A percentile compares a stretch with the other conserved stretches of the same genome.
phyloP scores from a whole-genome alignment of 805 yeast species.

The Naumovozyma dairenensis region DNA sequence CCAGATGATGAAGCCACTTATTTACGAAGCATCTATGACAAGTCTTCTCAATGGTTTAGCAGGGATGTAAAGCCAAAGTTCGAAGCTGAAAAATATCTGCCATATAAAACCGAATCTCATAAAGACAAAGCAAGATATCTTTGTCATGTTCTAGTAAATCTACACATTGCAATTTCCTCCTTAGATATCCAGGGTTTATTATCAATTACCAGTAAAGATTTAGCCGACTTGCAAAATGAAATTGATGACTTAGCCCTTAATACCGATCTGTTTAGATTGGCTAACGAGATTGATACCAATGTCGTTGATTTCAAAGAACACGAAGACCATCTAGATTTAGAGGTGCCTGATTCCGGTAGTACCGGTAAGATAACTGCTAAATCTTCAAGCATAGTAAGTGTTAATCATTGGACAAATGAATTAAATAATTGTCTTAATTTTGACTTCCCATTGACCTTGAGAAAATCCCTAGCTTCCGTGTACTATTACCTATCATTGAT shows the following conservation, averaged over 20 bases:
- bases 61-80: slow-evolving; percentile 29
- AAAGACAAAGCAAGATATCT: slow-evolving; percentile 63
- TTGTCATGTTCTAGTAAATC: slow-evolving; percentile 67
- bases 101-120: slow-evolving; percentile 63
- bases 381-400: slow-evolving; percentile 64
- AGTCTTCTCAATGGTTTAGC: slow-evolving; percentile 33
- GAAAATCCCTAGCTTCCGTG: slow-evolving; percentile 54
- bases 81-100: slow-evolving; percentile 38
- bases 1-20: slow-evolving; percentile 35
- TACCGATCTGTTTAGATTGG: slow-evolving; percentile 37
- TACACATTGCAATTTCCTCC: slow-evolving; percentile 68
- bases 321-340: slow-evolving; percentile 23
- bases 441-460: slow-evolving; percentile 59
- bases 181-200: slow-evolving; percentile 66
- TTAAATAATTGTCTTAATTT: slow-evolving; percentile 65
- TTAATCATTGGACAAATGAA: slow-evolving; percentile 82
- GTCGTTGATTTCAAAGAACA: slow-evolving; percentile 19
- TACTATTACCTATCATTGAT: slow-evolving; percentile 64
- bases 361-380: slow-evolving; percentile 55
- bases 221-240: slow-evolving; percentile 37
- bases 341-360: slow-evolving; percentile 29
- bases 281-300: slow-evolving; percentile 28
- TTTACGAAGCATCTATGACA: slow-evolving; percentile 22
- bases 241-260: slow-evolving; percentile 42
- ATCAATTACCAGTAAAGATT: slow-evolving; percentile 56